Conservation (phyloP, 441 rosid genomes). For the Erodium moschatum region DNA sequence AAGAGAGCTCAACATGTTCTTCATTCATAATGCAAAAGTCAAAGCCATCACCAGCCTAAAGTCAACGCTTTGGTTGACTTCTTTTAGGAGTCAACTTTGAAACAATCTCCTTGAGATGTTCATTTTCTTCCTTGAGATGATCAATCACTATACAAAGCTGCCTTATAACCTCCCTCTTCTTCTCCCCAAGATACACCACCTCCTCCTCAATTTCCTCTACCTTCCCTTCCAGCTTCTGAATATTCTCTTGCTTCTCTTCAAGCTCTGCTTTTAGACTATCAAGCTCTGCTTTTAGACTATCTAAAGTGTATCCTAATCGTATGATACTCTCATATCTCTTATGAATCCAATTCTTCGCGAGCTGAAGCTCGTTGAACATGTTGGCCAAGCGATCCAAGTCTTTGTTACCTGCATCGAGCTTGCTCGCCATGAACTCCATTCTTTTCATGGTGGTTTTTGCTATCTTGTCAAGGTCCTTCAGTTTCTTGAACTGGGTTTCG, state of each 20-base stretch:
- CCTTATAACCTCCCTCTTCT: constrained; percentile 84
- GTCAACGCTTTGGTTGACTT: constrained; percentile 21
- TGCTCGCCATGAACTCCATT: constrained; percentile 34
- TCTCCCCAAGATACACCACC: constrained; percentile 49
- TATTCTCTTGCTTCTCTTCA: constrained; percentile 30
- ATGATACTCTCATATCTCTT: constrained; percentile 36
- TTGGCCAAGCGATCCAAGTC: constrained; percentile 33
- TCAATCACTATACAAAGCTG: constrained; percentile 79
- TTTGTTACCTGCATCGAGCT: constrained; percentile 31
- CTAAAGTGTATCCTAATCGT: constrained; percentile 26
- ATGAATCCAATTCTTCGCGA: constrained; percentile 36
- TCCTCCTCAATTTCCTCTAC: constrained; percentile 42
- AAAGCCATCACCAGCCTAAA: constrained; percentile 11
- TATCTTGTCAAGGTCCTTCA: constrained; percentile 33
- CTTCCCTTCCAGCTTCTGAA: constrained; percentile 37
- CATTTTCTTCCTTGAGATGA: constrained; percentile 47
- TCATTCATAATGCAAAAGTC: not conserved
- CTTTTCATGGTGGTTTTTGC: constrained; percentile 29
- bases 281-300: constrained; percentile 30
- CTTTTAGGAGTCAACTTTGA: constrained; percentile 30
- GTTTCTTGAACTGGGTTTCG: constrained; percentile 31
- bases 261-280: constrained; percentile 30
- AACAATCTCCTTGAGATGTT: constrained; percentile 48
- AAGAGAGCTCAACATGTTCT: not conserved
- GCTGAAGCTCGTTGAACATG: constrained; percentile 34